A percentile compares a stretch with the other conserved stretches of the same genome.
Evolutionary conservation across 2,329 filamentous ascomycete genomes (phyloP).

Genomic region (Microcera coccophila): DNA sequence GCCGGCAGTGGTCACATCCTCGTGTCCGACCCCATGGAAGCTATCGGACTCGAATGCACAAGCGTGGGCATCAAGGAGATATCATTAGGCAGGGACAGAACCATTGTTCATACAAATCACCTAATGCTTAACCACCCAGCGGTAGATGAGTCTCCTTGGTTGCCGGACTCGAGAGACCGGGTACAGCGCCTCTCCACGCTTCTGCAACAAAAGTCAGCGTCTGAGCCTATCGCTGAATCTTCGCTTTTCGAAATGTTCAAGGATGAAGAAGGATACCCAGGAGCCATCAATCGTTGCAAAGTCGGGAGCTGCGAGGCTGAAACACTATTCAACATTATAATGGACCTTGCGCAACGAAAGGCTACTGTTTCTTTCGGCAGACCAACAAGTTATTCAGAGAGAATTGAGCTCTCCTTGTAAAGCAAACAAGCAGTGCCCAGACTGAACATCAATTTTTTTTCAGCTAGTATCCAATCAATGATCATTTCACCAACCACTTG

Average conservation of each 20-base stretch:
- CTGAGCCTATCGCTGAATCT: not conserved
- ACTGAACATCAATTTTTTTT: no score
- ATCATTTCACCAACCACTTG: no score
- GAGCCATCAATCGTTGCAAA: conserved; percentile 14
- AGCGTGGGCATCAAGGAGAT: conserved; percentile 16
- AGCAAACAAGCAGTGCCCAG: no score
- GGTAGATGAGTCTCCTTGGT: conserved; percentile 14
- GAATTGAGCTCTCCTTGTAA: conserved; percentile 3
- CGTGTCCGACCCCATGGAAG: conserved; percentile 10
- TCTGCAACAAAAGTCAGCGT: not conserved
- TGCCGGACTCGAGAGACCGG: conserved; percentile 13
- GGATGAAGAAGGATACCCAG: conserved; percentile 18
- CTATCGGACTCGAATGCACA: conserved; percentile 21
- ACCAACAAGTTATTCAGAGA: conserved; percentile 11
- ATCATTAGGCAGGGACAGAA: conserved; percentile 2
- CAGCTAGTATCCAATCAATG: no score
- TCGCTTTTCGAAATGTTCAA: conserved; percentile 18
- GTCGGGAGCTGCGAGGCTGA: not conserved
- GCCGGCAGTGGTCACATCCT: conserved; percentile 22
- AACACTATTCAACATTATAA: conserved; percentile 21
- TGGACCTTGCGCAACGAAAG: conserved; percentile 8
- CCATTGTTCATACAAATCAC: conserved; percentile 18
- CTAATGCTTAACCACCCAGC: conserved; percentile 15
- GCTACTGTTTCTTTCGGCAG: conserved; percentile 11
- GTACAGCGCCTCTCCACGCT: conserved; percentile 10